phyloP scores from a whole-genome alignment of 352 stramenopile genomes.

The Globisporangium parvum region DNA sequence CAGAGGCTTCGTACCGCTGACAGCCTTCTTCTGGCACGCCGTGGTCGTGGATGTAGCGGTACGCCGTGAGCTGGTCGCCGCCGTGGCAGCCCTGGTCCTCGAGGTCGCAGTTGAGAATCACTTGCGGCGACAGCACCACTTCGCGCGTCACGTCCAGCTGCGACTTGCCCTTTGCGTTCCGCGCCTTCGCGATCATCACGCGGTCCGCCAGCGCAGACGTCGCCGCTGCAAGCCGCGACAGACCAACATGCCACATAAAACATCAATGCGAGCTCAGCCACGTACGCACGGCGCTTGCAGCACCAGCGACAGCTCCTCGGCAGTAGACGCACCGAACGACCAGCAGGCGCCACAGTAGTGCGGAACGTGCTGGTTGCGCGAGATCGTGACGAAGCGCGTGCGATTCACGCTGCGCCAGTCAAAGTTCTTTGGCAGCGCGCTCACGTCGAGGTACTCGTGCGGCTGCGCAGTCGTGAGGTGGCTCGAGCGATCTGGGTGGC shows the following conservation, averaged over 20 bases:
- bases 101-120: constrained; percentile 86
- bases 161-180: constrained; percentile 36
- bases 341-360: constrained; percentile 89
- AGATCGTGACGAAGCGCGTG: constrained; percentile 79
- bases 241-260: too few relatives aligned
- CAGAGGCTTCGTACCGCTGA: constrained; percentile 90
- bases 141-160: constrained; percentile 64
- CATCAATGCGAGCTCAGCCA: too few relatives aligned
- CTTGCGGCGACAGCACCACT: constrained; percentile 79
- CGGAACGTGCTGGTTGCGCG: constrained; percentile 82
- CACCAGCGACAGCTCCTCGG: not conserved
- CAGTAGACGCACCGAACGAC: constrained; percentile 56
- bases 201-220: constrained; percentile 85
- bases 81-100: constrained; percentile 90
- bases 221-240: constrained; percentile 29
- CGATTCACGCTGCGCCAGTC: constrained; percentile 89
- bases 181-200: constrained; percentile 77
- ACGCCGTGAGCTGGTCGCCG: constrained; percentile 88
- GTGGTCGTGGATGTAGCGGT: constrained; percentile 90
- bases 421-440: constrained; percentile 89
- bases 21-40: constrained; percentile 94
- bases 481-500: constrained; percentile 62
- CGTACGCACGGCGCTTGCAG: not conserved
- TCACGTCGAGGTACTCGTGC: constrained; percentile 57
- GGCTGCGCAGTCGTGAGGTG: constrained; percentile 53